Base-by-base conservation (phyloP, 1,284 basidiomycete genomes). In the Cutaneotrichosporon arboriforme region DNA sequence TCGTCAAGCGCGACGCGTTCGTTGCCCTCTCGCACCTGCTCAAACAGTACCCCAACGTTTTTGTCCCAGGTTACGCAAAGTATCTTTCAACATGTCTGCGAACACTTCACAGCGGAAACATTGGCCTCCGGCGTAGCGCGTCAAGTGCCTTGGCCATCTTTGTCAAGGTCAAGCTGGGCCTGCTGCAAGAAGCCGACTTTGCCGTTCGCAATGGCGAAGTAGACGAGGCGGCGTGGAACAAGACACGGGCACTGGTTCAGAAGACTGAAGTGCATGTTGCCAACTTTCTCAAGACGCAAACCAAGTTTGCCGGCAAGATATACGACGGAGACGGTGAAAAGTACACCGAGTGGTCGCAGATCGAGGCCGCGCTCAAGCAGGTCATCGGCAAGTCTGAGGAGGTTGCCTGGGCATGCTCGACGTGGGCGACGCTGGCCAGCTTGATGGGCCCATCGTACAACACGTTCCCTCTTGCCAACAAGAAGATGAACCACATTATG, bases 391-490 rank as follows among this genome's bases (percentile, higher is more conserved):
- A 54, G 23, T 20, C 53, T 4, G 49, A 63, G 23, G 68, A 67
- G 8, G 70, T 70, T 1, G 60, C 64, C 13, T 76, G 74, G 74
- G 69, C 71, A 8, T 72, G 72, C 51, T 61, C 71, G 4, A 67
- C 67, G 8, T 76, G 73, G 73, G 60, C 71, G 1, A 47, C 59
- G 1, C 18, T 77, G 5, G 69, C 74, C 14, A 71, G 62, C 44
- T 46, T 76, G 18, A 66, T 76, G 42, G 75, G 75, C 1, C 58
- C 65, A 10, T 50, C 60, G 9, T 74, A 74, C 61, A 58, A 62
- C 26, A 49, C 61, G 9, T 67, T 65, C 1, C 43, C 43, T 9
- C 56, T 63, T 4, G 48, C 65, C 18, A 57, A 62, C 8, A 49
- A 59, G 31, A 48, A 54, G 3, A 63, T 76, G 39, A 66, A 75